phyloP scores from a whole-genome alignment of 1,284 basidiomycete genomes.

The Puccinia novopanici region DNA sequence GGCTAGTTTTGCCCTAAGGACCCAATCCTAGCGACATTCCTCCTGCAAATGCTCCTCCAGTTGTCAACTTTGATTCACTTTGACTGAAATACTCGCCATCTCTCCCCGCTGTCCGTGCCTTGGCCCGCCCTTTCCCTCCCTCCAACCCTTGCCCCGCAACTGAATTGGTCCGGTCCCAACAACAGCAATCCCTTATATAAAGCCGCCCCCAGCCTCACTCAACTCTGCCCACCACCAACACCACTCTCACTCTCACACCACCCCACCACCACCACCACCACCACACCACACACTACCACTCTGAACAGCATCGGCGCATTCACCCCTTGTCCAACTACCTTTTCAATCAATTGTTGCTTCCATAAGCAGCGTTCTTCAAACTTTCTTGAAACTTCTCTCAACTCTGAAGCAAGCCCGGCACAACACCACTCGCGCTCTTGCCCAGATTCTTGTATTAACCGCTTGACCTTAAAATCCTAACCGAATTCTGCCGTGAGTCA shows the following conservation, averaged over 20 bases:
- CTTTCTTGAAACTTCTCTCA: conserved; percentile 20
- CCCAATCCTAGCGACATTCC: conserved; percentile 3
- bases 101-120: not conserved
- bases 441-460: conserved; percentile 1
- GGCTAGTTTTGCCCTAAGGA: not conserved
- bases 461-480: not conserved
- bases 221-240: too few species aligned
- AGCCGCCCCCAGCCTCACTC: not conserved
- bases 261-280: not conserved
- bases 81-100: not conserved
- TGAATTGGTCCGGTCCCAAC: conserved; percentile 6
- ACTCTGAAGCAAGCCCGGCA: too few species aligned
- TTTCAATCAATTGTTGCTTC: not conserved
- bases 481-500: conserved; percentile 19
- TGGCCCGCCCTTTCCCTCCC: not conserved
- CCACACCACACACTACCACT: not conserved
- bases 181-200: not conserved
- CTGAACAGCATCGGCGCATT: not conserved
- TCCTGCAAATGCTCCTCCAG: not conserved
- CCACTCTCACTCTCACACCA: not conserved
- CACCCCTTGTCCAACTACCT: not conserved
- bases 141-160: not conserved
- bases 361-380: too few species aligned
- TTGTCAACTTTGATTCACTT: conserved; percentile 8
- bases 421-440: not conserved